Percentiles rank a stretch among this genome's conserved stretches.
Evolutionary conservation across 2,329 filamentous ascomycete species (phyloP).

Genomic region (Clonostachys sp.): DNA sequence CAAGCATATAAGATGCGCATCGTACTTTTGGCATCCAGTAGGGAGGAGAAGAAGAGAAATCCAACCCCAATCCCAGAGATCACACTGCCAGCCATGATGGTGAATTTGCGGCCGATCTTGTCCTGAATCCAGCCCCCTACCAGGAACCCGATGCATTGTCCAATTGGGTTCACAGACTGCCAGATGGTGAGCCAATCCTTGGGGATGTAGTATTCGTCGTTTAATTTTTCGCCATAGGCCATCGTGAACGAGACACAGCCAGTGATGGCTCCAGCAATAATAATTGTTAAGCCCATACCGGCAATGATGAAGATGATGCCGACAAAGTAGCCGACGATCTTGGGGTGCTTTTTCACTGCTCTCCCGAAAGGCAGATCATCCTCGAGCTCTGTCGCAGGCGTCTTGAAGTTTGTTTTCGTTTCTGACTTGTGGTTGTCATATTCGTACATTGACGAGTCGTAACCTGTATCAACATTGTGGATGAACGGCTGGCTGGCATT

Average conservation of each 20-base stretch:
- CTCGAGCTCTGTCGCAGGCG: background rate
- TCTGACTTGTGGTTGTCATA: too few species aligned
- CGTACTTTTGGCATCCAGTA: background rate
- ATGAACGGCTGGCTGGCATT: too few species aligned
- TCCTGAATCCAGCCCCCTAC: conserved; percentile 19
- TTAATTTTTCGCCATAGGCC: conserved; percentile 16
- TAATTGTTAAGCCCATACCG: conserved; percentile 19
- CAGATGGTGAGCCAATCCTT: conserved; percentile 18
- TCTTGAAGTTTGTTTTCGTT: too few species aligned
- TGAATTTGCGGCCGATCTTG: conserved; percentile 13
- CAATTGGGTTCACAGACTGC: conserved; percentile 12
- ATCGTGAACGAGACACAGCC: conserved; percentile 16
- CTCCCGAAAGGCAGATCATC: conserved; percentile 13
- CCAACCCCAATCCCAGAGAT: conserved; percentile 13
- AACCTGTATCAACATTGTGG: too few species aligned
- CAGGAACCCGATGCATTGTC: conserved; percentile 14
- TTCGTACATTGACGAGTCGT: too few species aligned
- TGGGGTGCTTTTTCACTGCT: conserved; percentile 16
- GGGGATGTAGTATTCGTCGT: conserved; percentile 15
- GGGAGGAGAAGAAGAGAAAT: conserved; percentile 18
- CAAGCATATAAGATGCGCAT: conserved; percentile 15
- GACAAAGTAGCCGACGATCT: conserved; percentile 15
- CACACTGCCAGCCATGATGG: conserved; percentile 13
- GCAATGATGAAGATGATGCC: conserved; percentile 16
- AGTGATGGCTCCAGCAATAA: conserved; percentile 16